Conservation (phyloP, 2,329 filamentous ascomycete genomes). For the Exophiala spinifera region DNA sequence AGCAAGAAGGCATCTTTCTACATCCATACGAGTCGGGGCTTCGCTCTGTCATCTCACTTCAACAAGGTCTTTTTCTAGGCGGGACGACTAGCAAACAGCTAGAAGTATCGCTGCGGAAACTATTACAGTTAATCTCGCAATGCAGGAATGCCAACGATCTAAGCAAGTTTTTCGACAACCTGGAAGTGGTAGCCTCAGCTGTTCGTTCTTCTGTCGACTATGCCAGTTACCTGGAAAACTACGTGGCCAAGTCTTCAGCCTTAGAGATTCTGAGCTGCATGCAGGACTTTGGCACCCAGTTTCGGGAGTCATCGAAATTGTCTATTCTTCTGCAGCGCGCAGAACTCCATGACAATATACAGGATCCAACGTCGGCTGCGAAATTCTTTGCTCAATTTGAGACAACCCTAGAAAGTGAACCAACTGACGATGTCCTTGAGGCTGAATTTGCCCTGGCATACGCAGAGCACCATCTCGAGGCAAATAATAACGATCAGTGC, state of each 20-base stretch:
- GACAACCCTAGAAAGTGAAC: constrained; percentile 42
- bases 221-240: constrained; percentile 56
- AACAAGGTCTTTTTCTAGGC: constrained; percentile 27
- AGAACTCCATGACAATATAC: constrained; percentile 57
- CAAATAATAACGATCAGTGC: constrained; percentile 63
- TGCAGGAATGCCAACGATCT: constrained; percentile 46
- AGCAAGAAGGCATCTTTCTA: constrained; percentile 12
- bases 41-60: constrained; percentile 6
- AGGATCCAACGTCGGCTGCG: constrained; percentile 59
- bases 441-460: constrained; percentile 66
- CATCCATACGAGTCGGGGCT: constrained; percentile 14
- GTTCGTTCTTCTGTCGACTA: constrained; percentile 56
- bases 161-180: constrained; percentile 48
- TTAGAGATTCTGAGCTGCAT: constrained; percentile 49
- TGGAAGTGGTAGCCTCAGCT: constrained; percentile 49
- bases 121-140: constrained; percentile 39
- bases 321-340: constrained; percentile 48
- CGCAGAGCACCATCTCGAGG: constrained; percentile 69
- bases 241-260: constrained; percentile 48
- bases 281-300: constrained; percentile 44
- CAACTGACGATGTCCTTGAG: constrained; percentile 44
- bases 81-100: constrained; percentile 3
- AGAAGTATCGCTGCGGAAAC: constrained; percentile 18
- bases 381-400: constrained; percentile 59
- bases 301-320: constrained; percentile 40